These are phyloP conservation scores for Coemansia sp. DNA, from an alignment of 192 early-diverging fungal genomes.

Conservation along the genomic window DNA sequence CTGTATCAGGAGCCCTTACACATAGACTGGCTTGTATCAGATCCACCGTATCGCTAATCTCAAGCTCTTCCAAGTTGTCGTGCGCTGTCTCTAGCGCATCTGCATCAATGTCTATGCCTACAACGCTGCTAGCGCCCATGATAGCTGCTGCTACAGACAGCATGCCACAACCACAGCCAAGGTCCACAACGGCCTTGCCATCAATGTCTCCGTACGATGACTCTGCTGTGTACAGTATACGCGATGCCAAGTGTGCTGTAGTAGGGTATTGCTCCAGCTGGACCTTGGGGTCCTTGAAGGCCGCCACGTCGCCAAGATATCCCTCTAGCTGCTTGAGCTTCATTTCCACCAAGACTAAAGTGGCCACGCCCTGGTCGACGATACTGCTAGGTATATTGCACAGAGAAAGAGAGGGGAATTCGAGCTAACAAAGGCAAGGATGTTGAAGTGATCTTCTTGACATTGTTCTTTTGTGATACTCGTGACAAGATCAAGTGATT, in stretches of 20 bases:
- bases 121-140: conserved; percentile 59
- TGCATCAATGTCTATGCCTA: conserved; percentile 72
- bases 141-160: conserved; percentile 66
- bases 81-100: conserved; percentile 71
- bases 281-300: conserved; percentile 71
- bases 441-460: no score
- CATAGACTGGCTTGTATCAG: conserved; percentile 64
- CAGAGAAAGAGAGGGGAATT: neutral
- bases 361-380: neutral
- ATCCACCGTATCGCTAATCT: conserved; percentile 66
- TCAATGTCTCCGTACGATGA: conserved; percentile 73
- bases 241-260: conserved; percentile 72
- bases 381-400: neutral
- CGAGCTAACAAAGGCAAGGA: neutral
- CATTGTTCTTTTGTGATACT: neutral
- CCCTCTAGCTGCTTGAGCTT: conserved; percentile 75
- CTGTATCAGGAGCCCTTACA: conserved; percentile 5
- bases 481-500: neutral
- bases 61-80: conserved; percentile 62
- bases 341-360: conserved; percentile 43
- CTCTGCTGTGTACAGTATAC: conserved; percentile 78
- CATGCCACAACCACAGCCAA: conserved; percentile 81
- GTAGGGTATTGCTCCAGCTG: conserved; percentile 82
- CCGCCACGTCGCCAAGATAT: conserved; percentile 63
- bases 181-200: conserved; percentile 70